These are phyloP conservation scores for Mortierella sp. DNA, from an alignment of 371 early-diverging fungal genomes.

Conservation along the genomic window DNA sequence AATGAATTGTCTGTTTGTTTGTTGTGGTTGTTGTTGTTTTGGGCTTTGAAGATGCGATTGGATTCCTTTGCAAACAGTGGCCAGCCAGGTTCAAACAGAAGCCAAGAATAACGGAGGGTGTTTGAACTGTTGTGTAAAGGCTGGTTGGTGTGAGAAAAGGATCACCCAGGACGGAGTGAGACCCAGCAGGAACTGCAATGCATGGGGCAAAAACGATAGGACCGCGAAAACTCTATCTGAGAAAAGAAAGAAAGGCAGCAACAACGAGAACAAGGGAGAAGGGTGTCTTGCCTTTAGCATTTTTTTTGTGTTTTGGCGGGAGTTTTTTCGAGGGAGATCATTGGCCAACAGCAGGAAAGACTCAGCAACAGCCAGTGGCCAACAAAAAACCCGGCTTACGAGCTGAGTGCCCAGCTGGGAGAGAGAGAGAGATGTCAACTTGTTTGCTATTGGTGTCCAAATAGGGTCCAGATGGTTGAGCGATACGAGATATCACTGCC, in stretches of 20 bases:
- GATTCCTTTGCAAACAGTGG: background rate
- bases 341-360: background rate
- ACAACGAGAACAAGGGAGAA: background rate
- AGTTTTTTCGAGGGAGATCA: background rate
- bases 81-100: background rate
- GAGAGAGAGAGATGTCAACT: too few relatives aligned
- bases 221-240: too few relatives aligned
- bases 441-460: background rate
- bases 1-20: background rate
- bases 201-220: too few relatives aligned
- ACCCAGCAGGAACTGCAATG: background rate
- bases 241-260: background rate
- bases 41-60: background rate
- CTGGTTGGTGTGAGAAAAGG: background rate
- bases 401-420: too few relatives aligned
- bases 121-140: background rate
- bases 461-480: too few relatives aligned
- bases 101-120: background rate
- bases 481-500: too few relatives aligned
- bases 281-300: background rate
- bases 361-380: background rate
- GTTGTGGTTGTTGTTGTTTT: background rate
- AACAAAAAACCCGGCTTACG: background rate
- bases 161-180: background rate
- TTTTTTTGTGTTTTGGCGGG: slow-evolving; percentile 5